Base-by-base conservation (phyloP, 1,284 basidiomycete species). In the Trichosporon ovoides region DNA sequence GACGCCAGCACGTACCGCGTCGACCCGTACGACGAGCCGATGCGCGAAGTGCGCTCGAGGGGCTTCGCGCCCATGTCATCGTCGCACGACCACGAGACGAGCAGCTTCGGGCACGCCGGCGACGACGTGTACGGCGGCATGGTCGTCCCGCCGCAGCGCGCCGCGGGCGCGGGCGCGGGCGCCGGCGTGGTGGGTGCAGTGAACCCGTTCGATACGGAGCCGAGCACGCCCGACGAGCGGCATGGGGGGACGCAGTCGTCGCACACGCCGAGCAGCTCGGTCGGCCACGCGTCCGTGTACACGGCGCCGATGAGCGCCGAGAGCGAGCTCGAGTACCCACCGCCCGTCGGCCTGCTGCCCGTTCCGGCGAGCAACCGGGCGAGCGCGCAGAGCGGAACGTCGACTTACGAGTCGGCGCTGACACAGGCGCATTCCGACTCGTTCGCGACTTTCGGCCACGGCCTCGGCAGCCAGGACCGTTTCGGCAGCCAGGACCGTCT, bases 201-300 rank as follows among this genome's bases (percentile, higher is more conserved):
- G n/a, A 53, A 60, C 51, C 61, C 61, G 10, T 63, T 63, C 51
- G 52, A 60, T 43, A 60, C 61, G 9, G 58, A 56, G 18, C 61
- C 61, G 0, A 58, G 40, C 7, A 63, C 61, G 11, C 61, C 61
- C 14, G 10, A 56, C 7, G 61, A 59, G 18, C 54, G 59, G 33
- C 50, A 38, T 46, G 28, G 22, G 22, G 38, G 18, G 18, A 20
- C 16, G 31, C 20, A 37, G 13, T 46, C 33, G 22, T 20, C 46
- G 38, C 52, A 53, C 43, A 50, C 52, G 43, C 57, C 37, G 20
- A 46, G 22, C 18, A 50, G 19, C 28, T 49, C 48, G 5, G 34
- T n/a, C 19, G 48, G 38, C 38, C 20, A 43, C 38, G 38, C 38
- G 12, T 22, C 19, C 38, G 20, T 43, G 38, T 22, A 22, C 20